Base-by-base conservation (phyloP, 2,329 filamentous ascomycete species). In the Phyllosticta paracitricarpa region DNA sequence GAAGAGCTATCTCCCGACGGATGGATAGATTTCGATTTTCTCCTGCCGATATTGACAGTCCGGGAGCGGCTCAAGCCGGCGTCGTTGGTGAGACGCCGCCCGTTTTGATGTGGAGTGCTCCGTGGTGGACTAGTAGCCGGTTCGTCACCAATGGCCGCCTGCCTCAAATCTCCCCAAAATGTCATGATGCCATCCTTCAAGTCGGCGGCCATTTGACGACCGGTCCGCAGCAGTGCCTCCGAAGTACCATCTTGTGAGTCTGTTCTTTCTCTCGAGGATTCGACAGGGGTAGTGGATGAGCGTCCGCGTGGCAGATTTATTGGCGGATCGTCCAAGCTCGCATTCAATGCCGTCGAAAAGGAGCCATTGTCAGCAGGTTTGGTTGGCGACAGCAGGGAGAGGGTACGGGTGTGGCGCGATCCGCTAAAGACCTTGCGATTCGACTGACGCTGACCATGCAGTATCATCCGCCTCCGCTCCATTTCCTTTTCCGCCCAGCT, bases 81-180 rank as follows among this genome's bases (percentile, higher is more conserved):
- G 48, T 53, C 56, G n/a, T 56, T 58, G 33, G 60, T 55, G 24
- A 54, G 60, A 30, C 59, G 59, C 10, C 59, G 54, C 19, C 57
- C 14, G n/a, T 54, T 55, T 12, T 55, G 24, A 19, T 51, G 48
- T 8, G 28, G 7, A 24, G 19, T 48, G n/a, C 40, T 51, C 12
- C 58, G 58, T 22, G 54, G 25, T 3, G 33, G 40, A 33, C 55
- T 54, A 17, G 84, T 86, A 64, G 91, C 84, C 17, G 86, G 89
- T 76, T 99, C 94, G 60, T 99, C 94, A 25, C 94, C 94, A 6
- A 99, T 91, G 0, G 94, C 96, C 14, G 93, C 95, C 75, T 97
- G 94, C 66, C 92, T 84, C 56, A 99, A 85, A 71, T 99, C 94
- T 72, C 97, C 94, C 63, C 96, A 85, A 74, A 99, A 99, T 1